These are phyloP conservation scores for Pseudocercospora fijiensis DNA, from an alignment of 2,329 filamentous ascomycete species.

Conservation along the genomic window DNA sequence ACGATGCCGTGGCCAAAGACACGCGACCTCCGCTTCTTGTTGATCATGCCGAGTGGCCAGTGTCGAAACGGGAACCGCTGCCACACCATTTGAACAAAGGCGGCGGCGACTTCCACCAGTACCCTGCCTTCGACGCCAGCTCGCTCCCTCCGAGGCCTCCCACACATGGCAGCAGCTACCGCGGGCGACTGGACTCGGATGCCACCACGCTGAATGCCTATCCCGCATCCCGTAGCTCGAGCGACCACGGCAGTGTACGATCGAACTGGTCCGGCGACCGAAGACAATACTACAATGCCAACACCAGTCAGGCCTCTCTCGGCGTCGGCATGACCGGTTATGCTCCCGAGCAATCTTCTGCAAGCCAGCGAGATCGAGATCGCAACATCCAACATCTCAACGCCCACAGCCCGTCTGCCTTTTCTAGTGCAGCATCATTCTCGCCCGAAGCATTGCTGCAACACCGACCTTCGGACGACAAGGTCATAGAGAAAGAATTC, in stretches of 20 bases:
- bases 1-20: slow-evolving; percentile 68
- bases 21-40: slow-evolving; percentile 68
- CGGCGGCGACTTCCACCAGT: slow-evolving; percentile 81
- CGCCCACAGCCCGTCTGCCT: slow-evolving; percentile 47
- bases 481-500: slow-evolving; percentile 86
- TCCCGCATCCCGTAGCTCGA: slow-evolving; percentile 32
- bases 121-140: slow-evolving; percentile 61
- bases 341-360: slow-evolving; percentile 31
- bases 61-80: slow-evolving; percentile 66
- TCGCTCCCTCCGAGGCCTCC: slow-evolving; percentile 49
- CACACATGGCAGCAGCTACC: slow-evolving; percentile 29
- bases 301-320: slow-evolving; percentile 50
- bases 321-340: slow-evolving; percentile 17
- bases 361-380: slow-evolving; percentile 29
- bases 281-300: slow-evolving; percentile 45
- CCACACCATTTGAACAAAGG: slow-evolving; percentile 82
- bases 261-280: slow-evolving; percentile 61
- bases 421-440: slow-evolving; percentile 52
- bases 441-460: slow-evolving; percentile 60
- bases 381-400: slow-evolving; percentile 38
- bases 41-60: slow-evolving; percentile 66
- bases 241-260: slow-evolving; percentile 64
- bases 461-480: slow-evolving; percentile 73
- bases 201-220: slow-evolving; percentile 53
- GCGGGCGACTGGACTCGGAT: slow-evolving; percentile 35